Base-by-base conservation (phyloP, 495 filamentous ascomycete genomes). In the Penicillium odoratum region DNA sequence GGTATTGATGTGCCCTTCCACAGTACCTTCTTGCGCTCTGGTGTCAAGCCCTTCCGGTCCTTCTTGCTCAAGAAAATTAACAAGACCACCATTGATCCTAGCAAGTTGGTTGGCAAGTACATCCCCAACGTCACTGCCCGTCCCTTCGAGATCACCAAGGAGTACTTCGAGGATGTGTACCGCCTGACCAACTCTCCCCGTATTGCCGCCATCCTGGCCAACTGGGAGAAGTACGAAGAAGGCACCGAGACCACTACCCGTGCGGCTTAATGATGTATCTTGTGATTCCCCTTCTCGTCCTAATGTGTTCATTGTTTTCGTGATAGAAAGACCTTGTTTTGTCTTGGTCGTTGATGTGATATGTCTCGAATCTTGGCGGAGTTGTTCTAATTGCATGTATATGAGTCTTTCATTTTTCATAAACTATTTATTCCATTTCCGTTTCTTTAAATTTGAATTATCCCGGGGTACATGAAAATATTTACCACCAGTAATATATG, bases 61-160 rank as follows among this genome's bases (percentile, higher is more conserved):
- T 98, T 98, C 81, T 75, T 98, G 65, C 86, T 97, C 59, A 98
- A 98, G 89, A 98, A 98, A 82, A 98, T 98, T 81, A 89, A 97
- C 81, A 94, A 95, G 82, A 96, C 90, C 18, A 93, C 88, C 44
- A 98, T 98, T 69, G 94, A 98, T 67, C 94, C 94, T 15, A 86
- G 88, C 77, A 98, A 98, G 78, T 75, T 98, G 63, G 77, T 98
- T 62, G 95, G 94, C 55, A 98, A 98, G 79, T 98, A 98, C 78
- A 97, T 98, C 58, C 94, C 94, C 61, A 98, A 98, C 71, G 94
- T 98, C 51, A 98, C 94, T 15, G 94, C 94, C 33, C 85, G 86
- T 67, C 94, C 94, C 15, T 98, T 98, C 72, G 89, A 94, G 70
- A 81, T 98, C 47, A 93, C 90, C 18, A 97, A 95, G 81, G 95